Evolutionary conservation across 176 grass and related monocot species (phyloP).

Genomic region (Triticum dicoccoides): DNA sequence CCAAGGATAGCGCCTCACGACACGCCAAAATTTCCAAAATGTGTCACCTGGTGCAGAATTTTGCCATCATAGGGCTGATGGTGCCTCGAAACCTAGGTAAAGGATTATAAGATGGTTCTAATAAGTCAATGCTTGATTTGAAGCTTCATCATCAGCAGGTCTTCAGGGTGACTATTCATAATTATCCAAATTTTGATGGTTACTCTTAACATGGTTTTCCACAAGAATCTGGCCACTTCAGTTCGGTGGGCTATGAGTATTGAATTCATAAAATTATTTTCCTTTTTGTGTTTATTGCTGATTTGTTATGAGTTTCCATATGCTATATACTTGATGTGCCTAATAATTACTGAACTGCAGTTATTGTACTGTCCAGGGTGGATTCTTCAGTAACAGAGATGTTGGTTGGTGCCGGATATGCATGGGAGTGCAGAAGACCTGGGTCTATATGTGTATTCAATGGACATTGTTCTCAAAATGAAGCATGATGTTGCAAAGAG

Average conservation of each 20-base stretch:
- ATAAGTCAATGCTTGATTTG: slow-evolving; percentile 31
- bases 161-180: background rate
- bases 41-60: slow-evolving; percentile 51
- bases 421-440: slow-evolving; percentile 65
- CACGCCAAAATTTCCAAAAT: background rate
- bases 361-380: slow-evolving; percentile 29
- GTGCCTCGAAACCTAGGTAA: slow-evolving; percentile 55
- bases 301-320: background rate
- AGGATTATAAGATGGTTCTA: slow-evolving; percentile 21
- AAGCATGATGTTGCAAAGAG: slow-evolving; percentile 74
- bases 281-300: background rate
- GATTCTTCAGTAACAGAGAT: slow-evolving; percentile 49
- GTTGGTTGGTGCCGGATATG: slow-evolving; percentile 93
- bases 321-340: slow-evolving; percentile 14
- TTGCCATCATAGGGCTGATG: slow-evolving; percentile 41
- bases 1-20: too few relatives aligned
- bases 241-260: slow-evolving; percentile 37
- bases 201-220: slow-evolving; percentile 52
- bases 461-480: slow-evolving; percentile 84
- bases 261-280: slow-evolving; percentile 5
- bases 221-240: slow-evolving; percentile 39
- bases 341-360: background rate
- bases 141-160: slow-evolving; percentile 15
- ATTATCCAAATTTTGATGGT: slow-evolving; percentile 34
- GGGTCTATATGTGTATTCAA: slow-evolving; percentile 68